Evolutionary conservation across 805 yeast genomes (phyloP), one percentile per base, ranked within the genome.

Genomic region (Saccharomycodes ludwigii): DNA sequence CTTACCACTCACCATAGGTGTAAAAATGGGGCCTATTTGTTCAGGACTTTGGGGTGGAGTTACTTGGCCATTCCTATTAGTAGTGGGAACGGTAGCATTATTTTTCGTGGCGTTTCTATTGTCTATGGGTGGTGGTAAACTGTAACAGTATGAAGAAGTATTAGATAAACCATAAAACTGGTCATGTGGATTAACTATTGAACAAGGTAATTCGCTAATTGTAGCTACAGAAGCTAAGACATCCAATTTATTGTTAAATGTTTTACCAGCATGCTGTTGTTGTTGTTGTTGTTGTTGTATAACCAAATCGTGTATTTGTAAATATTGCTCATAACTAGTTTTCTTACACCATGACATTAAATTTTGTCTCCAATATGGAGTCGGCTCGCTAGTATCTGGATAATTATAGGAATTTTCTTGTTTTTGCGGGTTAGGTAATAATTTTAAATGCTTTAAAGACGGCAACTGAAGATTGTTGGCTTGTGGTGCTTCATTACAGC

Each of bases 341-440:
- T 46, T 49, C 34, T 44, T 54, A 33, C 60, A 55, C 59, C 59
- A 55, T 21, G 34, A 38, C 15, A 49, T 31, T 24, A 55, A 31
- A 28, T 46, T 52, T 20, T 48, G 44, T 29, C 44, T 50, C 59
- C 59, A 54, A 15, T 40, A 23, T 13, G 54, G 44, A 1, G 58
- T 55, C 6, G 29, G 35, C 22, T 45, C 48, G 11, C 58, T 49
- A 3, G 60, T 55, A 30, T 55, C 60, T 8, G 60, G 59, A 34
- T 52, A 55, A 14, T 41, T 33, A 26, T 39, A 39, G 8, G 59
- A 48, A 29, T 45, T 41, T 34, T 52, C 52, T 35, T 51, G 58
- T 5, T 43, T 32, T 14, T 44, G 40, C 7, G 46, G 52, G 33
- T 51, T 44, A 3, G 54, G 56, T 18, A 54, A 31, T 24, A 55